Base-by-base conservation (phyloP, 148 eudicot genomes). In the Vaccinium corymbosum region DNA sequence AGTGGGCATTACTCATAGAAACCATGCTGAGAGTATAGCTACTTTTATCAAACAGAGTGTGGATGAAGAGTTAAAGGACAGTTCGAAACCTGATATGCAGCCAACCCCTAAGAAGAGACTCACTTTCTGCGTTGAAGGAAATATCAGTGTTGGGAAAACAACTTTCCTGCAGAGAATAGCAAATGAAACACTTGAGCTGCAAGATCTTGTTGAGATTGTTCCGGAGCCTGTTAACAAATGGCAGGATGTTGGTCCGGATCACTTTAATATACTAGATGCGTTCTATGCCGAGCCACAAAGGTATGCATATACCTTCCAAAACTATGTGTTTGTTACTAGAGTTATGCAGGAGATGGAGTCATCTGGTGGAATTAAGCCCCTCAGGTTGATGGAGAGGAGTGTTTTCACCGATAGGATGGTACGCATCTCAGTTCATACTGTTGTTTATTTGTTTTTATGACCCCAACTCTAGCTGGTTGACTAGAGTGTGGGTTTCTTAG, bases 351-450 rank as follows among this genome's bases (percentile, higher is more conserved):
- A 94, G 87, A 91, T 91, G 85, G 98, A 96, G 89, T 94, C 98
- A 57, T 93, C 97, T 29, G 90, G 81, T 78, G 97, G 98, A 84
- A 88, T 91, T 49, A 94, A 93, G 90, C 98, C 98, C 80, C 94
- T 96, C 83, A 93, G 98, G 74, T 87, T 96, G 78, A 96, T 96
- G 97, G 98, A 96, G 85, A 96, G 97, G 85, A 96, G 98, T 85
- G 95, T 96, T 78, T 96, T 96, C 88, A 96, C 93, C 83, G 98
- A 96, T 80, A 90, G 98, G 70, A 96, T 96, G 98, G 98, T 96
- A 91, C 76, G 91, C 52, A 46, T 81, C 61, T 62, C 7, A 55
- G 20, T 42, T 11, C 16, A 57, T 57, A 57, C 6, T 19, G 64
- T 57, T 16, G 20, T 56, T 57, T 9, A 57, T 57, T 19, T 62